Evolutionary conservation across 192 early-diverging fungal genomes (phyloP).

Genomic region (Podila horticola): DNA sequence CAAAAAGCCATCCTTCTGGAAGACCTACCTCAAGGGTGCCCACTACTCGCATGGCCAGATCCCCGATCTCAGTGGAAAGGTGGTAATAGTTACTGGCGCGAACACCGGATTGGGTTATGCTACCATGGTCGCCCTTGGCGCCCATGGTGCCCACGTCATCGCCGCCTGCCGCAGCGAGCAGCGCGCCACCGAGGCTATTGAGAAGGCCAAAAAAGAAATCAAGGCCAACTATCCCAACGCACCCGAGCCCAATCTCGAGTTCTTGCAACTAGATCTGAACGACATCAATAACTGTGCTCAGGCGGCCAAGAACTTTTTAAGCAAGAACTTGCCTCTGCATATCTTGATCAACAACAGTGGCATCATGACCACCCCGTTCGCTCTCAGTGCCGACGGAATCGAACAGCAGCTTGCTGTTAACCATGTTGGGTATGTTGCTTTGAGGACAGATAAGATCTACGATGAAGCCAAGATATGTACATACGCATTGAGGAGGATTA

Average conservation of each 20-base stretch:
- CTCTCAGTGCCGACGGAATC: slow-evolving; percentile 51
- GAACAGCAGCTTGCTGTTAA: slow-evolving; percentile 60
- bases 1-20: slow-evolving; percentile 12
- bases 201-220: slow-evolving; percentile 19
- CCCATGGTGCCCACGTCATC: slow-evolving; percentile 34
- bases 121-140: slow-evolving; percentile 24
- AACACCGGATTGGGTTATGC: slow-evolving; percentile 54
- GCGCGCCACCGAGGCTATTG: slow-evolving; percentile 10
- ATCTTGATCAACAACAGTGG: slow-evolving; percentile 59
- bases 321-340: slow-evolving; percentile 52
- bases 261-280: slow-evolving; percentile 41
- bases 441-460: too few species aligned
- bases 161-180: slow-evolving; percentile 23
- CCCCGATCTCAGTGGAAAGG: slow-evolving; percentile 51
- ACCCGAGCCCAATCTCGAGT: slow-evolving; percentile 37
- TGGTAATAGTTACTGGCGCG: slow-evolving; percentile 61
- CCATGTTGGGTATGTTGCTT: slow-evolving; percentile 52
- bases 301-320: slow-evolving; percentile 46
- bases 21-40: slow-evolving; percentile 19
- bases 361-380: slow-evolving; percentile 31
- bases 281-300: slow-evolving; percentile 10
- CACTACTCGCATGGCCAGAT: slow-evolving; percentile 34
- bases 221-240: slow-evolving; percentile 14
- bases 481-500: too few species aligned
- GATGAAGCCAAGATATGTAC: too few species aligned